These are phyloP conservation scores for Aspergillus pseudoterreus DNA, from an alignment of 2,329 filamentous ascomycete genomes.

Conservation along the genomic window DNA sequence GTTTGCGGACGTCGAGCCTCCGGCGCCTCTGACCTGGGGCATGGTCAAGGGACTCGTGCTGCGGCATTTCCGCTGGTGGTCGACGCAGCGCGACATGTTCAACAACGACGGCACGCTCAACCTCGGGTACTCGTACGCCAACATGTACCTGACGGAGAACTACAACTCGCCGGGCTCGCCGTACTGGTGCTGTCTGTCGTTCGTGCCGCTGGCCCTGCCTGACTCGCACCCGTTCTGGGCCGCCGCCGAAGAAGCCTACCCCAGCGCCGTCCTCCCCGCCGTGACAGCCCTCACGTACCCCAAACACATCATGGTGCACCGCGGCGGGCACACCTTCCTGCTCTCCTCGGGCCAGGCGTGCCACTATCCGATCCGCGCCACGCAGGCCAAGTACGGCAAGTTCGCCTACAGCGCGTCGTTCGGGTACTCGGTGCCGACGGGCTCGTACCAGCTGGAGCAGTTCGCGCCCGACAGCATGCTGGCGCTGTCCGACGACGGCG, in stretches of 20 bases:
- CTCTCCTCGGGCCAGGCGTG: constrained; percentile 76
- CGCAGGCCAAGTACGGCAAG: constrained; percentile 75
- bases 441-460: constrained; percentile 71
- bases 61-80: constrained; percentile 75
- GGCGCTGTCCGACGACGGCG: constrained; percentile 71
- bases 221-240: constrained; percentile 72
- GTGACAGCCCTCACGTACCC: constrained; percentile 63
- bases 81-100: constrained; percentile 70
- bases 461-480: constrained; percentile 73
- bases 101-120: constrained; percentile 70
- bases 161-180: constrained; percentile 72
- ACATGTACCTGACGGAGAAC: constrained; percentile 78
- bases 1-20: constrained; percentile 70
- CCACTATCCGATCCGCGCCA: constrained; percentile 76
- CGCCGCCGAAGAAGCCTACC: constrained; percentile 60
- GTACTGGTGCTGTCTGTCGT: constrained; percentile 77
- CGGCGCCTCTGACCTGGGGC: constrained; percentile 70
- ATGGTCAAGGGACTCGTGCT: constrained; percentile 73
- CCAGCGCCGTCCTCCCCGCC: constrained; percentile 54
- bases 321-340: constrained; percentile 72
- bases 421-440: constrained; percentile 73
- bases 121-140: constrained; percentile 74
- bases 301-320: constrained; percentile 67
- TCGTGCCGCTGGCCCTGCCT: constrained; percentile 68
- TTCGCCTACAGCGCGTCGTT: constrained; percentile 76